Conservation (phyloP, 139 green algal genomes). For the Spirogloea muscicola region DNA sequence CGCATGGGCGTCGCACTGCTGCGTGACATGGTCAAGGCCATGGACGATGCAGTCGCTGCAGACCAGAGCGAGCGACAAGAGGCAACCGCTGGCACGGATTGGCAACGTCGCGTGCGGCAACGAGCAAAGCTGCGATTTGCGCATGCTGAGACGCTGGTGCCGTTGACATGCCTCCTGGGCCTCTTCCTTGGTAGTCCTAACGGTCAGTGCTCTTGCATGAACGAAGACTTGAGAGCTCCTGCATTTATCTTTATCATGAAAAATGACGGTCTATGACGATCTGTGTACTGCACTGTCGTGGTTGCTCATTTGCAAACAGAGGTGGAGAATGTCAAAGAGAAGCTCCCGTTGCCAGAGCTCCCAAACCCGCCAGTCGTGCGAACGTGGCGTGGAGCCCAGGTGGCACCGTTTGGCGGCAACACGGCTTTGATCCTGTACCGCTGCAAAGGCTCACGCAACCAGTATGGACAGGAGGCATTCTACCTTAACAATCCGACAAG, state of each 20-base stretch:
- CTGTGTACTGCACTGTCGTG: too few relatives aligned
- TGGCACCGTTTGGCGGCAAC: slow-evolving; percentile 20
- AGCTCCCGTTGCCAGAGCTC: background rate
- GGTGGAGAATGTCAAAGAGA: background rate
- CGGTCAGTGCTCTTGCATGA: too few relatives aligned
- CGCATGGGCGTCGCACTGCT: slow-evolving; percentile 30
- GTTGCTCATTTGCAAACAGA: background rate
- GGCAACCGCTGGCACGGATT: too few relatives aligned
- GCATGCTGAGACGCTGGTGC: slow-evolving; percentile 46
- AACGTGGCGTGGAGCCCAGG: slow-evolving; percentile 12
- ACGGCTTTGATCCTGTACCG: slow-evolving; percentile 32
- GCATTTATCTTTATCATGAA: too few relatives aligned
- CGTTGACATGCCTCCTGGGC: slow-evolving; percentile 33
- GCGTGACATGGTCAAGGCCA: slow-evolving; percentile 23
- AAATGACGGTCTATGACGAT: too few relatives aligned
- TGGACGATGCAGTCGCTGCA: slow-evolving; percentile 15
- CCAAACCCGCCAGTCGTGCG: background rate
- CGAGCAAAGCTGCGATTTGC: slow-evolving; percentile 22
- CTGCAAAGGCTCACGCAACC: too few relatives aligned
- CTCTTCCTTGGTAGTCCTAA: too few relatives aligned
- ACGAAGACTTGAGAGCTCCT: too few relatives aligned
- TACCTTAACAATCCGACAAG: too few relatives aligned
- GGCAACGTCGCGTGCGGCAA: background rate
- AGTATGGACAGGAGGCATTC: too few relatives aligned
- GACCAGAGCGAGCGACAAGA: too few relatives aligned